These are phyloP conservation scores for Hyaloscypha hepaticicola DNA, from an alignment of 495 filamentous ascomycete genomes.

Conservation along the genomic window DNA sequence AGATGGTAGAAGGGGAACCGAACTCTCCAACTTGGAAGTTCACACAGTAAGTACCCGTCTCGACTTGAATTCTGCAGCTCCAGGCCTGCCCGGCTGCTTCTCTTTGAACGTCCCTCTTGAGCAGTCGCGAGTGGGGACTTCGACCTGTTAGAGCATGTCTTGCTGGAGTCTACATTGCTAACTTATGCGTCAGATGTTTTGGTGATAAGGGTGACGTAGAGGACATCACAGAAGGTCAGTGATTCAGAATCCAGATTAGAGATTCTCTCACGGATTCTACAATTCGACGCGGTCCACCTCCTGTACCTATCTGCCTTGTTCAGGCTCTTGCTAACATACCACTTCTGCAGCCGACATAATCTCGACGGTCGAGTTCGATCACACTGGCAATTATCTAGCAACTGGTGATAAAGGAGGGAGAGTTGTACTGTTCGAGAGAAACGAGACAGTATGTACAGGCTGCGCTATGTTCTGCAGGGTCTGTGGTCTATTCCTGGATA, in stretches of 20 bases:
- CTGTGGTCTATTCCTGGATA: not conserved
- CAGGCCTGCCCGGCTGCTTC: not conserved
- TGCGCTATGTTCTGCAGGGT: not conserved
- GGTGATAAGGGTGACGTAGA: slow-evolving; percentile 99
- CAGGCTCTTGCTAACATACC: not conserved
- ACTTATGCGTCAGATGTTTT: slow-evolving; percentile 71
- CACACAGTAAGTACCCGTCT: slow-evolving; percentile 80
- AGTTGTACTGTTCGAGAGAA: slow-evolving; percentile 95
- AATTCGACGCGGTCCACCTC: not conserved
- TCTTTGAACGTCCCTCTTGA: not conserved
- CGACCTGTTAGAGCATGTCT: not conserved
- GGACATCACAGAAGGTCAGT: slow-evolving; percentile 97
- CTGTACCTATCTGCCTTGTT: not conserved
- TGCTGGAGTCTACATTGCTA: slow-evolving; percentile 11
- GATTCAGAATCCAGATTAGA: not conserved
- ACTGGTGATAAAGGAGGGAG: slow-evolving; percentile 97
- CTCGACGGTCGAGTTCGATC: slow-evolving; percentile 98
- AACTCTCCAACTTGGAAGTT: slow-evolving; percentile 98
- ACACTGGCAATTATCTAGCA: slow-evolving; percentile 96
- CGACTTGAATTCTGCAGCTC: not conserved
- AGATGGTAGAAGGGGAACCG: slow-evolving; percentile 96
- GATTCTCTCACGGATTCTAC: not conserved
- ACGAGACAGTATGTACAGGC: slow-evolving; percentile 75
- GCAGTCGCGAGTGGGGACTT: not conserved
- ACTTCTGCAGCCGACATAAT: slow-evolving; percentile 69